Evolutionary conservation across 169 alveolate genomes (phyloP).

Genomic region (Eimeria brunetti): DNA sequence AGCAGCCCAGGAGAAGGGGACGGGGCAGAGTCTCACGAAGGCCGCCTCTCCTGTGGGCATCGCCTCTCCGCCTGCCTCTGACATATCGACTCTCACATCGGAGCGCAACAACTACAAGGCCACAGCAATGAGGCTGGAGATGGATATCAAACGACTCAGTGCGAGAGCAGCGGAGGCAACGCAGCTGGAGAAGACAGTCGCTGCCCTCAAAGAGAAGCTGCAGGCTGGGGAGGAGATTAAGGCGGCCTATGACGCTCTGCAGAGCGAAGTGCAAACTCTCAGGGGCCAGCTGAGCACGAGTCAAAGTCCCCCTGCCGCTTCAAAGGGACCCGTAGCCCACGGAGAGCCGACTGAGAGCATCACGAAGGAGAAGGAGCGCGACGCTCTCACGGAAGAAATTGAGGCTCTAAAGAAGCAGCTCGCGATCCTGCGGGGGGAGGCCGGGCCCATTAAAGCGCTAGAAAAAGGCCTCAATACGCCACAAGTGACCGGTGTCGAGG

Average conservation of each 20-base stretch:
- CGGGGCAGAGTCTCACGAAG: not conserved
- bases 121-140: constrained; percentile 42
- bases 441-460: not conserved
- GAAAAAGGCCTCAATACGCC: not conserved
- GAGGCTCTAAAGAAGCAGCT: constrained; percentile 8
- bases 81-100: constrained; percentile 59
- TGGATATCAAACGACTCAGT: constrained; percentile 45
- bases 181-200: constrained; percentile 54
- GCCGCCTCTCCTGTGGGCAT: constrained; percentile 5
- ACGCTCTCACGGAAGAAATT: constrained; percentile 8
- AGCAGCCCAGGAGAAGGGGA: not conserved
- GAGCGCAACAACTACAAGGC: constrained; percentile 63
- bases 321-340: not conserved
- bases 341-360: not conserved
- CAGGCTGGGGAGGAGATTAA: constrained; percentile 40
- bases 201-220: constrained; percentile 12
- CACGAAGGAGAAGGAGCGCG: not conserved
- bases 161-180: constrained; percentile 44
- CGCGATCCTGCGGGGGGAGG: constrained; percentile 13
- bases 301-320: not conserved
- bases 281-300: constrained; percentile 1
- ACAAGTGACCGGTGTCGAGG: not conserved
- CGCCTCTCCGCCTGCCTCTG: constrained; percentile 46
- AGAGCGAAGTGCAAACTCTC: constrained; percentile 21
- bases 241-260: constrained; percentile 47